phyloP scores from a whole-genome alignment of 352 stramenopile species.

The Elongisporangium senticosum region DNA sequence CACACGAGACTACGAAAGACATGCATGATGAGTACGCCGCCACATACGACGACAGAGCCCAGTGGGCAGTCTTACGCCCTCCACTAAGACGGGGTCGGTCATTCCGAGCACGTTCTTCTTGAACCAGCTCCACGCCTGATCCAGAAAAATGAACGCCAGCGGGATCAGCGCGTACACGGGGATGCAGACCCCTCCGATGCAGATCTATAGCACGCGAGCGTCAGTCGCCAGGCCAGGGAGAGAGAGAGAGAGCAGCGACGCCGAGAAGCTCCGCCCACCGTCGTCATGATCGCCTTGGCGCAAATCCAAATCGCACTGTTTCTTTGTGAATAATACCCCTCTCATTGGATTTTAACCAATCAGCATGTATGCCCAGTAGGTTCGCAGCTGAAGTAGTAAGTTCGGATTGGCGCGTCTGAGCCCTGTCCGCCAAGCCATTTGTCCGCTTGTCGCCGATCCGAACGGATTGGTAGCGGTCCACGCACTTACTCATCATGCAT shows the following conservation, averaged over 20 bases:
- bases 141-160: conserved; percentile 62
- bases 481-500: neutral
- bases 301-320: neutral
- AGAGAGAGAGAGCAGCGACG: neutral
- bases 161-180: conserved; percentile 72
- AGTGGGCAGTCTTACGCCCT: conserved; percentile 23
- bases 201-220: conserved; percentile 41
- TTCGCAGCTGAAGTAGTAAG: neutral
- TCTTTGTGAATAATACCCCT: neutral
- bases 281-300: conserved; percentile 13
- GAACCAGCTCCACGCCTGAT: conserved; percentile 68
- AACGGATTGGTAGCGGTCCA: neutral
- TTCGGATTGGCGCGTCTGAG: neutral
- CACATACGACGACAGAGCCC: neutral
- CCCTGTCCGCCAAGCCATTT: too few species aligned
- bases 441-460: too few species aligned
- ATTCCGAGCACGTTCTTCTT: conserved; percentile 54
- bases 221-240: neutral
- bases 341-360: neutral
- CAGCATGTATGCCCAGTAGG: neutral
- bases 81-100: conserved; percentile 37
- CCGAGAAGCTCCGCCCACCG: conserved; percentile 7
- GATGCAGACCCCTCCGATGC: conserved; percentile 74
- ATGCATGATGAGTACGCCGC: neutral
- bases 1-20: conserved; percentile 42